Percentiles rank a stretch among this genome's conserved stretches.
phyloP scores from a whole-genome alignment of 2,329 filamentous ascomycete genomes.

The Diaporthe sp. region DNA sequence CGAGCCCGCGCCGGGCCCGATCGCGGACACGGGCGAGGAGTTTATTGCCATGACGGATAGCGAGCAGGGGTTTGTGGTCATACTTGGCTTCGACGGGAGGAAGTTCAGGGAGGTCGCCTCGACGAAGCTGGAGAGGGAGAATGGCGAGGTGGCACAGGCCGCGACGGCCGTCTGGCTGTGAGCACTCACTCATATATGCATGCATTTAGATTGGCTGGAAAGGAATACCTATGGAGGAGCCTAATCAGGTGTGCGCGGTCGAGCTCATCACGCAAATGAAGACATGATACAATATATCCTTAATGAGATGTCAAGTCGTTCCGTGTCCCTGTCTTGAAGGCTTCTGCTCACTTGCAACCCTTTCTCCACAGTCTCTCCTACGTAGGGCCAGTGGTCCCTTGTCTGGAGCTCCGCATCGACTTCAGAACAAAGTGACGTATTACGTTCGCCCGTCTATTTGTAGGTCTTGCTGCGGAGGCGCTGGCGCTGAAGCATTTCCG shows the following conservation, averaged over 20 bases:
- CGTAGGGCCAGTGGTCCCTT: not conserved
- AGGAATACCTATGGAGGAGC: not conserved
- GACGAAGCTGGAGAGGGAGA: conserved; percentile 13
- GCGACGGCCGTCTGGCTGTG: conserved; percentile 48
- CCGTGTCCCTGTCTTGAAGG: not conserved
- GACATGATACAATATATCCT: not conserved
- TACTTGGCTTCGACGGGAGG: conserved; percentile 43
- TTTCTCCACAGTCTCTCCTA: not conserved
- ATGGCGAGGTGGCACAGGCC: conserved; percentile 28
- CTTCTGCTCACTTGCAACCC: not conserved
- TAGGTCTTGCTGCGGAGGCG: not conserved
- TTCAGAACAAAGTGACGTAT: not conserved
- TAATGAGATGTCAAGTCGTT: not conserved
- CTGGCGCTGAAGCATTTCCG: not conserved
- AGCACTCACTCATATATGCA: conserved; percentile 44
- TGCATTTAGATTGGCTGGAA: conserved; percentile 43
- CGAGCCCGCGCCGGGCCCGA: conserved; percentile 40
- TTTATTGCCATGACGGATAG: conserved; percentile 41
- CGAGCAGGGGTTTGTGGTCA: conserved; percentile 37
- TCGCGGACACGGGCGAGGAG: conserved; percentile 33
- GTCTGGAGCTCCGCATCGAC: not conserved
- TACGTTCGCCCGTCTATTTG: not conserved
- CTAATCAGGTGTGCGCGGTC: not conserved
- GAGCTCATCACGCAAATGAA: not conserved
- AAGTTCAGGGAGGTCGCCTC: conserved; percentile 34